These are phyloP conservation scores for Aspergillus sparsus DNA, from an alignment of 495 filamentous ascomycete genomes.

Conservation along the genomic window DNA sequence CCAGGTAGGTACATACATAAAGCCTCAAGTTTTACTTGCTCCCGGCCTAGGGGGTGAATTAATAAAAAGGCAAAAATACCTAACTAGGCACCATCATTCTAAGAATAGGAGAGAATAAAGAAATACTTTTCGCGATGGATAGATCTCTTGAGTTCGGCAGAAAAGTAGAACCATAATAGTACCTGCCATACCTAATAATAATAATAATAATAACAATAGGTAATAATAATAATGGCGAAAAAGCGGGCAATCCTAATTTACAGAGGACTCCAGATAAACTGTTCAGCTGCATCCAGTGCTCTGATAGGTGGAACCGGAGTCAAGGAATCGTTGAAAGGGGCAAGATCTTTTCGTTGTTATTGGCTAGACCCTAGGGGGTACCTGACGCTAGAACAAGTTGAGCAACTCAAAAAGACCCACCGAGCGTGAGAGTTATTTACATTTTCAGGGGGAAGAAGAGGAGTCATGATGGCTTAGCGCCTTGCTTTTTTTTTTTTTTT, in stretches of 20 bases:
- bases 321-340: not conserved
- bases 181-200: not conserved
- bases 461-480: slow-evolving; percentile 3
- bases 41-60: too few species aligned
- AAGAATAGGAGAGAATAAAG: too few species aligned
- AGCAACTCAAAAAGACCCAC: slow-evolving; percentile 11
- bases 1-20: not conserved
- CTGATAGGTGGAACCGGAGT: slow-evolving; percentile 9
- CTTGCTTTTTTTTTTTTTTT: slow-evolving; percentile 9
- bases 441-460: slow-evolving; percentile 4
- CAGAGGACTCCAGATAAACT: not conserved
- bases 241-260: not conserved
- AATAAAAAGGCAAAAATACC: too few species aligned
- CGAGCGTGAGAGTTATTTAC: slow-evolving; percentile 15
- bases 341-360: slow-evolving; percentile 13
- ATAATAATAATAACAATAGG: not conserved
- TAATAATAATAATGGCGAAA: not conserved
- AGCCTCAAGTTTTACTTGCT: not conserved
- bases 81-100: too few species aligned
- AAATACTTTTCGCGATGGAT: too few species aligned
- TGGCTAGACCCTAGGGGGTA: slow-evolving; percentile 29
- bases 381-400: slow-evolving; percentile 34
- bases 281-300: not conserved
- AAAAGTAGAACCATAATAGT: too few species aligned
- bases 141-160: too few species aligned